Conservation (phyloP, 139 green algal genomes). For the Micractinium sp. region DNA sequence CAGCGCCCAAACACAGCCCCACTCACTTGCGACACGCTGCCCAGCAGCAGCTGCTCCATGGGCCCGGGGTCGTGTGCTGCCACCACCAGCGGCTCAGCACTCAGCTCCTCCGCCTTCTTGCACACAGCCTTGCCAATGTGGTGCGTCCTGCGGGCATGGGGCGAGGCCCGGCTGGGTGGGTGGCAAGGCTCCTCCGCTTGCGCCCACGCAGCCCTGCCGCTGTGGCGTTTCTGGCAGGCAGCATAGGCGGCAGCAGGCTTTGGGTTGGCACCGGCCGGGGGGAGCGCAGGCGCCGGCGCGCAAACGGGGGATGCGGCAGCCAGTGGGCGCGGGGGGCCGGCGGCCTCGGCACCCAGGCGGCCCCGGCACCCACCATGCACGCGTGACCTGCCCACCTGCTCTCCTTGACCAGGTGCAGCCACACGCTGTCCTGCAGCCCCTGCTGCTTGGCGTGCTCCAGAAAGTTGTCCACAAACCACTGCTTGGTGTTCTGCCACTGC, state of each 20-base stretch:
- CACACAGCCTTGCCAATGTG: constrained; percentile 36
- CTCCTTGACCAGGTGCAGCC: constrained; percentile 27
- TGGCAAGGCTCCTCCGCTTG: too few relatives aligned
- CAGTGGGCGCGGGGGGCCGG: too few relatives aligned
- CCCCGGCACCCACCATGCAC: too few relatives aligned
- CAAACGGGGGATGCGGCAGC: too few relatives aligned
- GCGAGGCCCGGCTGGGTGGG: not conserved
- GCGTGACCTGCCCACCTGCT: not conserved
- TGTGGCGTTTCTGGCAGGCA: too few relatives aligned
- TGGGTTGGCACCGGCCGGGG: too few relatives aligned
- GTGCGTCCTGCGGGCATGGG: not conserved
- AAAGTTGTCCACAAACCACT: constrained; percentile 33
- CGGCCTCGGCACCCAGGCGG: too few relatives aligned
- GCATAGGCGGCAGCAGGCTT: too few relatives aligned
- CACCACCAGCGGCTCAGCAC: constrained; percentile 31
- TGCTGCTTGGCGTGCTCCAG: not conserved
- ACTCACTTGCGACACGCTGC: constrained; percentile 28
- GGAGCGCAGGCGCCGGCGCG: too few relatives aligned
- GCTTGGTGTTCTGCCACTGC: constrained; percentile 18
- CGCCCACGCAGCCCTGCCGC: too few relatives aligned
- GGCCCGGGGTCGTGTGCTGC: constrained; percentile 11
- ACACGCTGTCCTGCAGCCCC: constrained; percentile 12
- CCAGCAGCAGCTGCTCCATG: constrained; percentile 42
- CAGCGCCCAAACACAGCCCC: too few relatives aligned
- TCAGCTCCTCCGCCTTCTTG: constrained; percentile 37